Conservation (phyloP, 1,284 basidiomycete genomes). For the Meira miltonrushii region DNA sequence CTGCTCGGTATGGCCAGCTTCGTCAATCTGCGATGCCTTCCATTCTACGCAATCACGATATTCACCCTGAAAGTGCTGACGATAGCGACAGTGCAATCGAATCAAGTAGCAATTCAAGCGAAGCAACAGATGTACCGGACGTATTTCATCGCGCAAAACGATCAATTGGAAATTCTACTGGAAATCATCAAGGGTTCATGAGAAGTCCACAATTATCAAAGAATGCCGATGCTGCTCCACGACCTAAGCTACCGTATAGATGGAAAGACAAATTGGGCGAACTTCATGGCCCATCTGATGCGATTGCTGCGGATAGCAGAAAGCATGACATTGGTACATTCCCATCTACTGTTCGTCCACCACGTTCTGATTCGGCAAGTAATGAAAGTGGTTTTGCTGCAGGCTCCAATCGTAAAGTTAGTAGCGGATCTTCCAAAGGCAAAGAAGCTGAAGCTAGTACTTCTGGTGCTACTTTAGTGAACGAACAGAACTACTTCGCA, state of each 20-base stretch:
- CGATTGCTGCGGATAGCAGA: neutral
- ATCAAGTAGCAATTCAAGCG: neutral
- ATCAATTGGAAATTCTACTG: conserved; percentile 23
- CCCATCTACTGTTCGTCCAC: neutral
- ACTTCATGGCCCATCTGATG: neutral
- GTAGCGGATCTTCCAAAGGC: conserved; percentile 4
- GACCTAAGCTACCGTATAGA: conserved; percentile 23
- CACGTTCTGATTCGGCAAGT: conserved; percentile 1
- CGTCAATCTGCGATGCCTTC: conserved; percentile 13
- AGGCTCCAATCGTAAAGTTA: conserved; percentile 11
- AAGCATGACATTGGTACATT: neutral
- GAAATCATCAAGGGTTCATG: conserved; percentile 31
- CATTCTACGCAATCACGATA: conserved; percentile 7
- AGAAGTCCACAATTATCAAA: conserved; percentile 23
- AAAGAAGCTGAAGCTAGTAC: conserved; percentile 7
- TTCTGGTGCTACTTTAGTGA: neutral
- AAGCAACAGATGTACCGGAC: neutral
- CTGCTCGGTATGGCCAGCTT: conserved; percentile 23
- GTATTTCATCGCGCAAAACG: conserved; percentile 18
- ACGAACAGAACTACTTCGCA: neutral
- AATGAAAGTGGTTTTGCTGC: conserved; percentile 6
- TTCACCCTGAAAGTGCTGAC: conserved; percentile 7
- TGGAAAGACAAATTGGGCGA: neutral
- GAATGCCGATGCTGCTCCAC: conserved; percentile 19
- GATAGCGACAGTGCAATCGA: conserved; percentile 29